Percentiles rank a stretch among this genome's conserved stretches.
These are phyloP conservation scores for Chimonanthus salicifolius DNA, from an alignment of 164 flowering plant species.

Conservation along the genomic window DNA sequence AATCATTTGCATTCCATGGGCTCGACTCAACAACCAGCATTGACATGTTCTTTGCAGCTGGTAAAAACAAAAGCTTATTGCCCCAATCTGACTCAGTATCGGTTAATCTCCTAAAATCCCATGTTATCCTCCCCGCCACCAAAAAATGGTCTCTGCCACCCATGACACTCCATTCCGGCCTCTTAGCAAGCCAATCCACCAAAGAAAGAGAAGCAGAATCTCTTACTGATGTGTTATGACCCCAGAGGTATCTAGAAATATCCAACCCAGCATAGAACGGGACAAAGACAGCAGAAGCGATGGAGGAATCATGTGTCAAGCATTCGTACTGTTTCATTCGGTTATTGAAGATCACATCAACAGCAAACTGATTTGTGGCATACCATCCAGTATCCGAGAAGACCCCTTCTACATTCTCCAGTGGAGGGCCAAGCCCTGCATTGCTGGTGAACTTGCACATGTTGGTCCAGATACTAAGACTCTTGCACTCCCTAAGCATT, in stretches of 20 bases:
- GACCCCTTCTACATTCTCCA: slow-evolving; percentile 70
- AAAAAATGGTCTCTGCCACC: slow-evolving; percentile 88
- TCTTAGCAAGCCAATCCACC: slow-evolving; percentile 71
- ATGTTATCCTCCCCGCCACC: slow-evolving; percentile 87
- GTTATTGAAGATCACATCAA: slow-evolving; percentile 81
- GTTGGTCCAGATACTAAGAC: slow-evolving; percentile 75
- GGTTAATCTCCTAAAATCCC: slow-evolving; percentile 78
- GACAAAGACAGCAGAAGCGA: slow-evolving; percentile 88
- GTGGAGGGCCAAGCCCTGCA: slow-evolving; percentile 87
- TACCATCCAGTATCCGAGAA: slow-evolving; percentile 82
- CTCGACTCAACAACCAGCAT: slow-evolving; percentile 93
- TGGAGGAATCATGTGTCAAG: slow-evolving; percentile 73
- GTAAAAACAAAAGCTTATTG: slow-evolving; percentile 76
- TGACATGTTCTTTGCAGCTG: slow-evolving; percentile 87
- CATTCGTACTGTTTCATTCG: slow-evolving; percentile 94
- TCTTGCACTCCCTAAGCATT: slow-evolving; percentile 75
- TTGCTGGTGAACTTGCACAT: slow-evolving; percentile 83
- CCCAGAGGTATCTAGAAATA: slow-evolving; percentile 83
- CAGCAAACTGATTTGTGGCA: slow-evolving; percentile 86
- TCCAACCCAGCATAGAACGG: slow-evolving; percentile 95
- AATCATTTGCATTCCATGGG: slow-evolving; percentile 92
- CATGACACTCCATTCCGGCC: slow-evolving; percentile 87
- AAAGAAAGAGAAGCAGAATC: slow-evolving; percentile 81
- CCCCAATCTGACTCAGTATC: slow-evolving; percentile 82
- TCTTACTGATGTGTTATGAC: slow-evolving; percentile 57